Evolutionary conservation across 75 land plant species (phyloP).

Genomic region (Sequoiadendron giganteum): DNA sequence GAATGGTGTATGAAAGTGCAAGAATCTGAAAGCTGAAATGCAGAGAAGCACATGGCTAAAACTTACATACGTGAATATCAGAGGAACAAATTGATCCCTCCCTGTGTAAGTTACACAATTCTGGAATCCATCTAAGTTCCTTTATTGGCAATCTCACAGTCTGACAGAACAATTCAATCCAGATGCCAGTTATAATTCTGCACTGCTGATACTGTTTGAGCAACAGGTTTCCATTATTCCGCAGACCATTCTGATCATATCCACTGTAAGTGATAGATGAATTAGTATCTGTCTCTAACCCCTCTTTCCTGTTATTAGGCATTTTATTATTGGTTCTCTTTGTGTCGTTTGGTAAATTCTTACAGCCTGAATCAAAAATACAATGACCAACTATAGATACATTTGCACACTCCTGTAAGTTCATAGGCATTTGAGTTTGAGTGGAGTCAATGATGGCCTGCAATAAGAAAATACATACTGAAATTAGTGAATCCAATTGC

Average conservation of each 20-base stretch:
- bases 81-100: slow-evolving; percentile 23
- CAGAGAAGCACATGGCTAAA: neutral
- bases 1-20: neutral
- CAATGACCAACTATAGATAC: slow-evolving; percentile 47
- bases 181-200: slow-evolving; percentile 15
- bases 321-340: neutral
- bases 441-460: slow-evolving; percentile 26
- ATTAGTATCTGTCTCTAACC: neutral
- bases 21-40: slow-evolving; percentile 3
- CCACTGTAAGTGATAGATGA: neutral
- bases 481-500: neutral
- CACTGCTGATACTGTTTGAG: slow-evolving; percentile 12
- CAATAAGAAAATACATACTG: slow-evolving; percentile 3
- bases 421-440: slow-evolving; percentile 31
- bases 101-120: slow-evolving; percentile 41
- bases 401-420: slow-evolving; percentile 28
- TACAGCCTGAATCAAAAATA: slow-evolving; percentile 9
- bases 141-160: neutral
- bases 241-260: slow-evolving; percentile 3
- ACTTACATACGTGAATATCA: slow-evolving; percentile 71
- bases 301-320: neutral
- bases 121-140: slow-evolving; percentile 31
- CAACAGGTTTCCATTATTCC: slow-evolving; percentile 20
- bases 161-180: slow-evolving; percentile 28
- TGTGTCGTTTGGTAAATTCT: neutral